These are phyloP conservation scores for Saccharomycopsis malanga DNA, from an alignment of 805 yeast genomes.

Conservation along the genomic window DNA sequence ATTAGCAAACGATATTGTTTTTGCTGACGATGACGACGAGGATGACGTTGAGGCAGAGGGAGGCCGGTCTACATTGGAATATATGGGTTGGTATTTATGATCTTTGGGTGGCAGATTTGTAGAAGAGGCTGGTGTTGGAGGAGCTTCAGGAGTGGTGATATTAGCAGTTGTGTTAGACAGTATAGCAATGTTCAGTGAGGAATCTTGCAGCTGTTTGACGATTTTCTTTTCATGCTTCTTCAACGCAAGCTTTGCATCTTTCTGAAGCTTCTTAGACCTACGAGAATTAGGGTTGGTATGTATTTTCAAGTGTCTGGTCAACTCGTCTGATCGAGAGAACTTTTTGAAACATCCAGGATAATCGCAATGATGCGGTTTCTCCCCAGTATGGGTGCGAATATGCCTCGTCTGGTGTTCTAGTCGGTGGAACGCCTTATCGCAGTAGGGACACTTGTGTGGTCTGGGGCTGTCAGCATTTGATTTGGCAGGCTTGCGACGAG, in stretches of 20 bases:
- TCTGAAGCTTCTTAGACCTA: conserved; percentile 26
- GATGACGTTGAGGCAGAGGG: neutral
- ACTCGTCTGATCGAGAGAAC: conserved; percentile 65
- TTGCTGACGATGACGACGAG: neutral
- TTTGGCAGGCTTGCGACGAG: conserved; percentile 18
- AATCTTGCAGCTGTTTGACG: neutral
- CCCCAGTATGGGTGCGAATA: conserved; percentile 75
- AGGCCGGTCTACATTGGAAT: neutral
- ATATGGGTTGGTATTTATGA: neutral
- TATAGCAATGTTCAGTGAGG: neutral
- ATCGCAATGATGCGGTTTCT: conserved; percentile 68
- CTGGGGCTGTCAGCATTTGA: conserved; percentile 30
- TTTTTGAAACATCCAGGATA: conserved; percentile 65
- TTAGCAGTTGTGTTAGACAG: neutral
- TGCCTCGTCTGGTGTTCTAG: conserved; percentile 76
- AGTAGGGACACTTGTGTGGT: conserved; percentile 69
- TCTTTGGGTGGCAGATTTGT: no score
- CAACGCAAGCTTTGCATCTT: conserved; percentile 10
- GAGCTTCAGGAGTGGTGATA: neutral
- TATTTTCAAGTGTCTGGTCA: conserved; percentile 66
- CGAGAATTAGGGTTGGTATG: conserved; percentile 63
- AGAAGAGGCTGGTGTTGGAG: neutral
- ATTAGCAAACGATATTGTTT: neutral
- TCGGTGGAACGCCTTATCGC: conserved; percentile 68
- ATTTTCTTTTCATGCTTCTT: conserved; percentile 2